phyloP scores from a whole-genome alignment of 2,329 filamentous ascomycete genomes.

The Davidsoniella australis region DNA sequence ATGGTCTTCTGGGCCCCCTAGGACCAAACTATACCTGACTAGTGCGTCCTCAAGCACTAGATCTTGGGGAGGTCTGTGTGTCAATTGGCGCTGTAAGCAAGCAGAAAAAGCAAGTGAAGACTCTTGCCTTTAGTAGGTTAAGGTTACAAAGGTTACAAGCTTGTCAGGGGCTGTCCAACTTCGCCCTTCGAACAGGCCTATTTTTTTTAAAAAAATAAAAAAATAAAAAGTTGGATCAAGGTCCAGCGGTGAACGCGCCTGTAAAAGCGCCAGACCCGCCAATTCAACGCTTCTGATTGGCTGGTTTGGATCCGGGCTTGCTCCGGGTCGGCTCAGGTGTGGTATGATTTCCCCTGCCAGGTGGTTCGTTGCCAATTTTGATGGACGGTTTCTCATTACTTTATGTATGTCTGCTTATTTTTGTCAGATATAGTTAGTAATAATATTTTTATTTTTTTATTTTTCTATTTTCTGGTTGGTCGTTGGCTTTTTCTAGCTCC shows the following conservation, averaged over 20 bases:
- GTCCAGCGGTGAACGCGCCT: conserved; percentile 1
- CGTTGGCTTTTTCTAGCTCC: neutral
- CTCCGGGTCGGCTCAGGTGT: conserved; percentile 6
- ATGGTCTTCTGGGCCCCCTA: conserved; percentile 2
- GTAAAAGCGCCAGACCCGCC: neutral
- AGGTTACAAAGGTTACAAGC: neutral
- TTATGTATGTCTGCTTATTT: neutral
- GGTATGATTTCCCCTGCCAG: conserved; percentile 9
- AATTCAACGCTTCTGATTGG: neutral
- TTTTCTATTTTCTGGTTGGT: neutral
- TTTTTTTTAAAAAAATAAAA: no score
- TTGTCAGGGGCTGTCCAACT: neutral
- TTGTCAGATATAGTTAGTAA: no score
- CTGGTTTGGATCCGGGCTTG: no score
- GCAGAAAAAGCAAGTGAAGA: neutral
- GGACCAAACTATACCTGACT: neutral
- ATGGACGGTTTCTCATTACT: neutral
- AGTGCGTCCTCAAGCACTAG: no score
- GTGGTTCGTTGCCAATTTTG: conserved; percentile 10
- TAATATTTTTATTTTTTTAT: neutral
- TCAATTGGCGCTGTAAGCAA: no score
- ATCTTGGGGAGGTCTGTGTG: no score
- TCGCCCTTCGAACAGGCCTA: no score
- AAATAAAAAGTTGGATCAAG: no score
- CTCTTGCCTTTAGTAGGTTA: neutral